Percentiles rank a stretch among this genome's conserved stretches.
phyloP scores from a whole-genome alignment of 2,329 filamentous ascomycete genomes.

The Fusarium dimerum region DNA sequence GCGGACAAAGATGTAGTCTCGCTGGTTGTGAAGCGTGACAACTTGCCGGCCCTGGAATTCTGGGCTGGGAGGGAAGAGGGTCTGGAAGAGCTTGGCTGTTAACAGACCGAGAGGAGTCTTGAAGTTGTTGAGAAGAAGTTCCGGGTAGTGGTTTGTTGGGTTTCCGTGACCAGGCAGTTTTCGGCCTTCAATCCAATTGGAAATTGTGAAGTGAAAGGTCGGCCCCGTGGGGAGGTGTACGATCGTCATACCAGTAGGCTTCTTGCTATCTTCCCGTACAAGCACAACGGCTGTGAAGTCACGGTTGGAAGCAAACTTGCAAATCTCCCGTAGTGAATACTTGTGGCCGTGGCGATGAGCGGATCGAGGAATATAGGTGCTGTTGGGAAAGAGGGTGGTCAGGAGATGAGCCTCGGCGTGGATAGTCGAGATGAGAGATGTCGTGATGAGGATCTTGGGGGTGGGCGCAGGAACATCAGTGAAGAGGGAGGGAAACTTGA shows the following conservation, averaged over 20 bases:
- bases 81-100: slow-evolving; percentile 76
- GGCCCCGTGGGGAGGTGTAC: slow-evolving; percentile 83
- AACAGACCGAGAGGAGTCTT: slow-evolving; percentile 87
- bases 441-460: slow-evolving; percentile 92
- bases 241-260: slow-evolving; percentile 77
- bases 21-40: slow-evolving; percentile 89
- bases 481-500: slow-evolving; percentile 65
- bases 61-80: slow-evolving; percentile 67
- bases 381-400: slow-evolving; percentile 81
- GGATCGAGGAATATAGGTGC: slow-evolving; percentile 82
- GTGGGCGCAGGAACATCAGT: slow-evolving; percentile 56
- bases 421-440: slow-evolving; percentile 82
- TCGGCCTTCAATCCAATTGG: slow-evolving; percentile 87
- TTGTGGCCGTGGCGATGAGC: slow-evolving; percentile 84
- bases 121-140: slow-evolving; percentile 91
- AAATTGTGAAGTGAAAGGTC: slow-evolving; percentile 89
- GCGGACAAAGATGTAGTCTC: slow-evolving; percentile 93
- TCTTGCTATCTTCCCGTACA: slow-evolving; percentile 86
- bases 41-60: slow-evolving; percentile 87
- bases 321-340: slow-evolving; percentile 89
- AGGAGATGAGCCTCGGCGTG: slow-evolving; percentile 81
- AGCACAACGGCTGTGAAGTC: slow-evolving; percentile 84
- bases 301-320: slow-evolving; percentile 78
- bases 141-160: slow-evolving; percentile 85
- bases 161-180: slow-evolving; percentile 87